A percentile compares a stretch with the other conserved stretches of the same genome.
Conservation (phyloP, 1,139 yeast species). For the Blastobotrys proliferans region DNA sequence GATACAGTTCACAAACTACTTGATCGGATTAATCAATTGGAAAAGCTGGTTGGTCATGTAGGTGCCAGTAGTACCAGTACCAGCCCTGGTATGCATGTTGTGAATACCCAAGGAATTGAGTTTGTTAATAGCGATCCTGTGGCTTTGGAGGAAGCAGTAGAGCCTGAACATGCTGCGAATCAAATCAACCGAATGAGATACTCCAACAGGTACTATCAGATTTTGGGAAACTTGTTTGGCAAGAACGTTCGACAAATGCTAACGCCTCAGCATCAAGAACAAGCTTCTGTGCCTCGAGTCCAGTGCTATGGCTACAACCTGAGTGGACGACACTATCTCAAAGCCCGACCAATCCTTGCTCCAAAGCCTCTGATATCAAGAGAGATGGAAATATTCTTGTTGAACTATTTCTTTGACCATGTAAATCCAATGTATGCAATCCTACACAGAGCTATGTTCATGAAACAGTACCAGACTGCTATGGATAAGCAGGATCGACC, state of each 20-base stretch:
- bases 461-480: constrained; percentile 48
- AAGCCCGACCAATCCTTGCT: constrained; percentile 40
- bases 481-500: constrained; percentile 24
- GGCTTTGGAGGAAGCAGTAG: constrained; percentile 1
- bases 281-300: constrained; percentile 48
- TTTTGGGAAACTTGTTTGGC: constrained; percentile 48
- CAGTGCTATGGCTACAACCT: constrained; percentile 66
- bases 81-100: no score
- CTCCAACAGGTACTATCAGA: constrained; percentile 47
- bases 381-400: constrained; percentile 24
- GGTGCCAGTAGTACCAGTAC: no score
- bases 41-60: constrained; percentile 2
- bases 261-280: constrained; percentile 38
- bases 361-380: constrained; percentile 15
- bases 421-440: constrained; percentile 54
- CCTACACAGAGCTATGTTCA: constrained; percentile 51
- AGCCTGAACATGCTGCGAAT: constrained; percentile 1
- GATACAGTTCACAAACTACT: constrained; percentile 5
- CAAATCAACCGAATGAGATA: no score
- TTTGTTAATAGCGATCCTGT: not conserved
- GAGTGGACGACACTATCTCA: constrained; percentile 51
- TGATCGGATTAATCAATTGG: constrained; percentile 11
- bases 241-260: constrained; percentile 39
- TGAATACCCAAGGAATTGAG: no score
- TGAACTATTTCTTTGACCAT: constrained; percentile 46